Evolutionary conservation across 306 rosid genomes (phyloP), one percentile per base, ranked within the genome.

Genomic region (Cicer chorassanicum): DNA sequence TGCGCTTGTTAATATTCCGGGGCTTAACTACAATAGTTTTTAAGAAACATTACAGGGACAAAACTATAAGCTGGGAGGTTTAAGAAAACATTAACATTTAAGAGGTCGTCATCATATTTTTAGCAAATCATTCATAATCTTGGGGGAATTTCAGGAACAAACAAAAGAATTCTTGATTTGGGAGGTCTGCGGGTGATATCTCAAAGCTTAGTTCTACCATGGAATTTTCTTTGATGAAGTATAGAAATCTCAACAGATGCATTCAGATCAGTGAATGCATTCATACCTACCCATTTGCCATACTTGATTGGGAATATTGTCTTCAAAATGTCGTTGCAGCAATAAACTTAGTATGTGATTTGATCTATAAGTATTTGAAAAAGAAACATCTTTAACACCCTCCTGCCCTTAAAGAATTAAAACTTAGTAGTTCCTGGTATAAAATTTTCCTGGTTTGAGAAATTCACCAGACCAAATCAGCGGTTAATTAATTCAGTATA

Each of bases 261-360:
- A 73, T 73, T 41, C 40, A 24, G 21, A 36, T 36, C 49, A 24
- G 16, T 62, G 62, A 40, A 18, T 59, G 36, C 68, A 60, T 24
- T 62, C 38, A 48, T 48, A 18, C 6, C 8, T 74, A 38, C 53
- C 64, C 15, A 63, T 63, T 49, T 63, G 63, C 13, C 59, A 21
- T 8, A 62, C 21, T 48, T 74, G 14, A 61, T 36, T 48, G 70
- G 60, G 54, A 60, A 72, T 56, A 57, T 72, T 72, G 65, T 72
- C 50, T 42, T 40, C 18, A 55, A 19, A 6, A 34, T 21, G 55
- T 72, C 39, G 43, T 72, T 72, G 40, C 44, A 42, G 21, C 65
- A 72, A 56, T 57, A 5, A n/a, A 56, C 39, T 13, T 72, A 19
- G 24, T 57, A 21, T 55, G 24, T 42, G 55, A 40, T 54, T 34